Percentiles rank a stretch among this genome's conserved stretches.
Evolutionary conservation across 305 asterid species (phyloP).

Genomic region (Vinca major): DNA sequence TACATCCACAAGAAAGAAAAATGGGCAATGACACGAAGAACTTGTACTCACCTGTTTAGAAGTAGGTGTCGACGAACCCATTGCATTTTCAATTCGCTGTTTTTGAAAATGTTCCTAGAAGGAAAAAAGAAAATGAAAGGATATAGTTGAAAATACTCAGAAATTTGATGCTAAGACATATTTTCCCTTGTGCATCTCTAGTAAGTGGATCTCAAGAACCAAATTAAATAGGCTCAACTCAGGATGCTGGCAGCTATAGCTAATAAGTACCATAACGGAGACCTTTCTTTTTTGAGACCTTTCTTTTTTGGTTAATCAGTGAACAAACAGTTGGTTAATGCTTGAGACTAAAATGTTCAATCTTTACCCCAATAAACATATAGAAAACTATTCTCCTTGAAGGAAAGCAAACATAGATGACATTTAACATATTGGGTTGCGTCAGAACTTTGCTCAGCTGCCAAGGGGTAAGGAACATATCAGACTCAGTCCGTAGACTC

Average conservation of each 20-base stretch:
- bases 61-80: conserved; percentile 80
- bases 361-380: neutral
- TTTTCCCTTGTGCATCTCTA: no score
- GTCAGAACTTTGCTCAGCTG: neutral
- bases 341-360: neutral
- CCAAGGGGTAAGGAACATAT: neutral
- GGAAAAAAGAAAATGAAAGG: conserved; percentile 2
- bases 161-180: neutral
- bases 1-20: neutral
- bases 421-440: no score
- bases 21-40: neutral
- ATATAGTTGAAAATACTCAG: neutral
- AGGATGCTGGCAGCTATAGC: neutral
- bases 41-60: conserved; percentile 54
- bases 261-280: neutral
- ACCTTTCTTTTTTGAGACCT: no score
- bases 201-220: neutral
- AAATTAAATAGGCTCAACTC: neutral
- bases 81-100: conserved; percentile 67
- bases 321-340: no score
- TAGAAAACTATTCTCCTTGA: no score
- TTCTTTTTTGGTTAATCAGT: no score
- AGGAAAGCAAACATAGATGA: no score
- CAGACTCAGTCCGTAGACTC: neutral
- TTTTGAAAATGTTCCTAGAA: conserved; percentile 80